These are phyloP conservation scores for Aspergillus ibericus DNA, from an alignment of 2,329 filamentous ascomycete species.

Conservation along the genomic window DNA sequence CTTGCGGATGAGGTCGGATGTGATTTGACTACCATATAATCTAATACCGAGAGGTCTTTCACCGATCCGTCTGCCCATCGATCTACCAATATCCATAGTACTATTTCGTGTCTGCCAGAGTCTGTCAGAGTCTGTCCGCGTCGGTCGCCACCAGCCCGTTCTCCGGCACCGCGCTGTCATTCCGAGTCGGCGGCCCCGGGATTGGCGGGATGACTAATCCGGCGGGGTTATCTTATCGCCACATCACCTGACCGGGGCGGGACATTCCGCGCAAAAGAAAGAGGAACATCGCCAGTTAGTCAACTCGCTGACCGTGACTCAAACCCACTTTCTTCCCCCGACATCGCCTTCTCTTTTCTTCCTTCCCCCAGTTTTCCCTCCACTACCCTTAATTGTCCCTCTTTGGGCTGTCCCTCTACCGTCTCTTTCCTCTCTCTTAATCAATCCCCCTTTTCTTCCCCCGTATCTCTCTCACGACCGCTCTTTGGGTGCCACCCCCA, in stretches of 20 bases:
- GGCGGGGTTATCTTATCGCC: neutral
- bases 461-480: neutral
- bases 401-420: neutral
- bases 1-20: neutral
- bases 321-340: neutral
- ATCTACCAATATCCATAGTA: too few species aligned
- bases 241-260: conserved; percentile 3
- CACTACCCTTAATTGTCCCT: neutral
- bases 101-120: too few species aligned
- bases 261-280: neutral
- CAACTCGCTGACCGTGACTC: neutral
- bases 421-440: neutral
- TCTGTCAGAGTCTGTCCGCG: too few species aligned
- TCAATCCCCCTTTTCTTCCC: neutral
- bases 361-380: neutral
- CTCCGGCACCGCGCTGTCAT: too few species aligned
- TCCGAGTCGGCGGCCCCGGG: too few species aligned
- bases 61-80: neutral
- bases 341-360: neutral
- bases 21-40: neutral
- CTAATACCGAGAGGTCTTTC: neutral
- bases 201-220: too few species aligned
- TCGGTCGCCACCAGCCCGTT: too few species aligned
- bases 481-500: conserved; percentile 5
- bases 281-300: neutral